phyloP scores from a whole-genome alignment of 441 rosid genomes.

The Melastoma candidum region DNA sequence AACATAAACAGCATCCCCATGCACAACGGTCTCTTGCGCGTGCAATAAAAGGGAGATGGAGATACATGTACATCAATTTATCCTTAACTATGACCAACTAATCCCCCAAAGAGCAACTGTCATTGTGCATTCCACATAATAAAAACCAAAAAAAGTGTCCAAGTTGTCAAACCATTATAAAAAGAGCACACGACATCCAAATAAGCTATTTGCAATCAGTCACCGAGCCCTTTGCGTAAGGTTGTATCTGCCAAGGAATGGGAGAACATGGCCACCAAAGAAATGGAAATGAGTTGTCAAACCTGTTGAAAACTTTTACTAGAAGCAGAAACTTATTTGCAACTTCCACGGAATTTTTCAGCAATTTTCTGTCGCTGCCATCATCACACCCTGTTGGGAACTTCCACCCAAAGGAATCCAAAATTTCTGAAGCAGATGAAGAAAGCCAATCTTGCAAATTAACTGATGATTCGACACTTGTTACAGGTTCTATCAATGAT shows the following conservation, averaged over 20 bases:
- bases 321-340: slow-evolving; percentile 64
- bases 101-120: no score
- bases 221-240: no score
- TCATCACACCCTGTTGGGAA: slow-evolving; percentile 93
- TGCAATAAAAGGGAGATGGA: no score
- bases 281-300: slow-evolving; percentile 52
- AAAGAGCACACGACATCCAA: no score
- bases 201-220: no score
- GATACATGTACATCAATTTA: no score
- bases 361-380: slow-evolving; percentile 70
- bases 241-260: not conserved
- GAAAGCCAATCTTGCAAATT: slow-evolving; percentile 71
- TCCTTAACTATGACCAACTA: no score
- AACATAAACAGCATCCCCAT: no score
- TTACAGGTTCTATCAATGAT: slow-evolving; percentile 76
- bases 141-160: no score
- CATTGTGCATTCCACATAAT: no score
- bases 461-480: slow-evolving; percentile 46
- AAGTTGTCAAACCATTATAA: no score
- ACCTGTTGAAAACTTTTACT: slow-evolving; percentile 80
- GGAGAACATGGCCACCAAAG: not conserved
- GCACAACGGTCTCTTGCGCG: no score
- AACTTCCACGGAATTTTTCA: slow-evolving; percentile 78
- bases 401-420: slow-evolving; percentile 85
- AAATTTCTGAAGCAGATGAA: slow-evolving; percentile 58